Base-by-base conservation (phyloP, 2,329 filamentous ascomycete species). In the Didymella glomerata region DNA sequence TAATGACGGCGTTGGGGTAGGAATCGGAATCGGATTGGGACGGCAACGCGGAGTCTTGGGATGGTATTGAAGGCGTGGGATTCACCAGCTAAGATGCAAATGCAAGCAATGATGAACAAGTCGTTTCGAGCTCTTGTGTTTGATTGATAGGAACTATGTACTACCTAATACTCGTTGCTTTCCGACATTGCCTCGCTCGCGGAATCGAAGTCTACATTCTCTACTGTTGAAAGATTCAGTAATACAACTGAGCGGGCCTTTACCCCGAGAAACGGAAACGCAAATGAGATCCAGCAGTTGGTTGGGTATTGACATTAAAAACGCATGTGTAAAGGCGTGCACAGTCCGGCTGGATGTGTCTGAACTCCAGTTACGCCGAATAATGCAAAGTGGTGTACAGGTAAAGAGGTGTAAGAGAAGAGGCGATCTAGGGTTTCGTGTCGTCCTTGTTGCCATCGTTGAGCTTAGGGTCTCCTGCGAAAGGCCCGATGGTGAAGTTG, bases 401-500 rank as follows among this genome's bases (percentile, higher is more conserved):
- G 28, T 16, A 28, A 46, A 36, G 22, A 30, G 32, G 46, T 1
- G 6, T 27, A 45, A 20, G 30, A 36, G 22, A 32, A 46, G n/a
- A 36, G 34, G 4, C 20, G n/a, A 3, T 42, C 34, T 50, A 59
- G 46, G 50, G 27, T n/a, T 48, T 48, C 6, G 7, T 54, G 38
- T 64, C 60, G 38, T 54, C 42, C 45, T 52, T 53, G 20, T 55
- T 53, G 30, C 38, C 25, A n/a, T 68, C 57, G 20, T 70, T 65
- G 28, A 73, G 62, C 55, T 73, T 76, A 5, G 78, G 74, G 46
- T 80, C 75, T 11, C 77, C 77, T 13, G 72, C 74, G 58, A 79
- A 81, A 5, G 80, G 80, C 1, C 80, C 80, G 13, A 73, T 61
- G 1, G 66, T 67, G 54, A 81, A 82, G 25, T 77, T 73, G 1